These are phyloP conservation scores for Vararia minispora DNA, from an alignment of 768 basidiomycete genomes.

Conservation along the genomic window DNA sequence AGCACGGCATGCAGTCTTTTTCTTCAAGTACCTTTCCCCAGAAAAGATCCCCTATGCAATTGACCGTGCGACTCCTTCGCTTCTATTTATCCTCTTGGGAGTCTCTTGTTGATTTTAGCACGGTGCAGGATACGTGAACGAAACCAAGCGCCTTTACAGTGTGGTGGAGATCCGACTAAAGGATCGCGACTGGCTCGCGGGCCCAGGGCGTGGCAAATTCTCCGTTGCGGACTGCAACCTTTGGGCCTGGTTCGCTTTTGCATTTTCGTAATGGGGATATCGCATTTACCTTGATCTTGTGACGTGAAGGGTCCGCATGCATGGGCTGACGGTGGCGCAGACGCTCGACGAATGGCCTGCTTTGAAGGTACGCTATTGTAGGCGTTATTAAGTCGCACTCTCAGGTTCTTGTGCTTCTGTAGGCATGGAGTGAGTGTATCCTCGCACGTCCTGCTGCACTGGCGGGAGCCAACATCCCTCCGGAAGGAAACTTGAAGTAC, in stretches of 20 bases:
- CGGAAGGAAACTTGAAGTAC: too few species aligned
- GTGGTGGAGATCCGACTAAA: slow-evolving; percentile 73
- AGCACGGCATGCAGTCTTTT: too few species aligned
- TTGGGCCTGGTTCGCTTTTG: slow-evolving; percentile 47
- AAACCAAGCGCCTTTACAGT: slow-evolving; percentile 74
- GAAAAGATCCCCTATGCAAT: slow-evolving; percentile 62
- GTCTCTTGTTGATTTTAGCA: too few species aligned
- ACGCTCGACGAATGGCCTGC: slow-evolving; percentile 53
- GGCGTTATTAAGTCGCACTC: not conserved
- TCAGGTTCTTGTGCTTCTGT: not conserved
- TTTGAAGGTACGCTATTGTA: slow-evolving; percentile 38
- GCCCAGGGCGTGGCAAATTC: slow-evolving; percentile 56
- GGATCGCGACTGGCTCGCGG: slow-evolving; percentile 71
- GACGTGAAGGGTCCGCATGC: slow-evolving; percentile 49
- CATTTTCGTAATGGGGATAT: not conserved
- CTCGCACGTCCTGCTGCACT: slow-evolving; percentile 23
- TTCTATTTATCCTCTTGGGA: not conserved
- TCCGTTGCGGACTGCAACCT: slow-evolving; percentile 66
- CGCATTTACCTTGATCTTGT: not conserved
- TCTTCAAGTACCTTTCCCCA: slow-evolving; percentile 52
- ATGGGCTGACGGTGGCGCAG: slow-evolving; percentile 38
- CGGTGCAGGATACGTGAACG: slow-evolving; percentile 57
- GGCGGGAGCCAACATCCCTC: slow-evolving; percentile 22
- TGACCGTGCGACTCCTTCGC: slow-evolving; percentile 33
- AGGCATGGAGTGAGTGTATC: slow-evolving; percentile 32